phyloP scores from a whole-genome alignment of 768 basidiomycete genomes.

The Boletus reticulatus region DNA sequence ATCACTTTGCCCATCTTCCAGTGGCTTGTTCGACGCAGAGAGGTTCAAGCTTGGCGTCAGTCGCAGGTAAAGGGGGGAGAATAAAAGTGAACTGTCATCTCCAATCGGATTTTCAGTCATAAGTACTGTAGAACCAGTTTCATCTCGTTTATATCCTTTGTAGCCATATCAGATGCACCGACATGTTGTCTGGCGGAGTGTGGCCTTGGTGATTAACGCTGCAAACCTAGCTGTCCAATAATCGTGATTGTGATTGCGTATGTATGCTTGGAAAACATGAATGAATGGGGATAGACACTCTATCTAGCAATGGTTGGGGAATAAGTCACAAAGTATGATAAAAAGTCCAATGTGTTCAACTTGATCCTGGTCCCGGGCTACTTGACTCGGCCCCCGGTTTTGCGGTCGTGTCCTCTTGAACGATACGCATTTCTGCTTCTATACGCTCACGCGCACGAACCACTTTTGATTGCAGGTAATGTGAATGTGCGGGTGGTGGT shows the following conservation, averaged over 20 bases:
- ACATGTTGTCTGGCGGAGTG: not conserved
- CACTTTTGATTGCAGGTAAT: slow-evolving; percentile 98
- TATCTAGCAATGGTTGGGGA: slow-evolving; percentile 21
- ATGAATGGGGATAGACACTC: slow-evolving; percentile 28
- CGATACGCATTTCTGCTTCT: slow-evolving; percentile 70
- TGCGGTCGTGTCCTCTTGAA: slow-evolving; percentile 22
- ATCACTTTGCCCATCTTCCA: slow-evolving; percentile 52
- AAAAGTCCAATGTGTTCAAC: slow-evolving; percentile 12
- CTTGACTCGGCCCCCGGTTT: slow-evolving; percentile 21
- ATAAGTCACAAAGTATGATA: slow-evolving; percentile 13
- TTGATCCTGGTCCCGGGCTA: slow-evolving; percentile 20
- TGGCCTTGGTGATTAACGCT: not conserved
- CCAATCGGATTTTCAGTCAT: not conserved
- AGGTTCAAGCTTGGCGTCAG: slow-evolving; percentile 22
- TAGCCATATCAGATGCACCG: not conserved
- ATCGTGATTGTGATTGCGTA: slow-evolving; percentile 9
- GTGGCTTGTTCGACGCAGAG: slow-evolving; percentile 34
- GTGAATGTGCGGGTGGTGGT: slow-evolving; percentile 58
- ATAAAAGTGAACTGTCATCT: not conserved
- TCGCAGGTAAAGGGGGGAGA: slow-evolving; percentile 9
- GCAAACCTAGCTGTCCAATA: slow-evolving; percentile 10
- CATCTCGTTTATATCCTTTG: not conserved
- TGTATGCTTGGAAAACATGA: slow-evolving; percentile 13
- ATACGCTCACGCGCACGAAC: slow-evolving; percentile 91
- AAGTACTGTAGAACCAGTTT: not conserved